Conservation (phyloP, 225 moss, liverwort and hornwort genomes). For the Polytrichum commune region DNA sequence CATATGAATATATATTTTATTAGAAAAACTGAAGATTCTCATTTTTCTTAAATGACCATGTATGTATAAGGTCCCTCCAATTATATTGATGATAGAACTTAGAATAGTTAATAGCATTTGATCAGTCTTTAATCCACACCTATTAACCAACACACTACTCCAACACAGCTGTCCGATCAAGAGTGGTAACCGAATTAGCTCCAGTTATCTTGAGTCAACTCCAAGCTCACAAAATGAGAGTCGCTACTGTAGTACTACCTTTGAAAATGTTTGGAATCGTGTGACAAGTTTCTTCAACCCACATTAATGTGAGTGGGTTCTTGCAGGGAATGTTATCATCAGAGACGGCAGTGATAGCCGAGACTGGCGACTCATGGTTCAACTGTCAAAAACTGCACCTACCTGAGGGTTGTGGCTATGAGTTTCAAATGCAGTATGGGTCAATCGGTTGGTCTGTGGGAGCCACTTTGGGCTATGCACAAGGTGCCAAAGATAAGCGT, state of each 20-base stretch:
- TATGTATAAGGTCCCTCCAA: too few relatives aligned
- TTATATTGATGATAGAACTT: too few relatives aligned
- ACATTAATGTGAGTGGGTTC: background rate
- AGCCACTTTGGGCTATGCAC: constrained; percentile 66
- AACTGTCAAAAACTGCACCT: constrained; percentile 75
- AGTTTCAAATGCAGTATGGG: constrained; percentile 87
- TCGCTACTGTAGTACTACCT: too few relatives aligned
- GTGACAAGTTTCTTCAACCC: background rate
- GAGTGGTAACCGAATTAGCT: too few relatives aligned
- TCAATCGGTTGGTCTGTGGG: constrained; percentile 82
- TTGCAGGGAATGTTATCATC: constrained; percentile 41
- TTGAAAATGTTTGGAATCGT: too few relatives aligned
- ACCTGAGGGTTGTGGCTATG: constrained; percentile 54
- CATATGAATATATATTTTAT: background rate
- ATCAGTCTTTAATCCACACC: background rate
- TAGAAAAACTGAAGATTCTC: background rate
- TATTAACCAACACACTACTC: background rate
- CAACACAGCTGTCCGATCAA: too few relatives aligned
- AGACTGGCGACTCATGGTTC: constrained; percentile 85
- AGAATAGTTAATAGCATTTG: too few relatives aligned
- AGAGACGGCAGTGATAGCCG: constrained; percentile 56
- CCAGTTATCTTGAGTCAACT: too few relatives aligned
- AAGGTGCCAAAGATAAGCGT: constrained; percentile 55
- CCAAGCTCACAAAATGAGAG: background rate
- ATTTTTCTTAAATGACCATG: too few relatives aligned